Evolutionary conservation across 2,329 filamentous ascomycete species (phyloP).

Genomic region (Paracoccidioides brasiliensis): DNA sequence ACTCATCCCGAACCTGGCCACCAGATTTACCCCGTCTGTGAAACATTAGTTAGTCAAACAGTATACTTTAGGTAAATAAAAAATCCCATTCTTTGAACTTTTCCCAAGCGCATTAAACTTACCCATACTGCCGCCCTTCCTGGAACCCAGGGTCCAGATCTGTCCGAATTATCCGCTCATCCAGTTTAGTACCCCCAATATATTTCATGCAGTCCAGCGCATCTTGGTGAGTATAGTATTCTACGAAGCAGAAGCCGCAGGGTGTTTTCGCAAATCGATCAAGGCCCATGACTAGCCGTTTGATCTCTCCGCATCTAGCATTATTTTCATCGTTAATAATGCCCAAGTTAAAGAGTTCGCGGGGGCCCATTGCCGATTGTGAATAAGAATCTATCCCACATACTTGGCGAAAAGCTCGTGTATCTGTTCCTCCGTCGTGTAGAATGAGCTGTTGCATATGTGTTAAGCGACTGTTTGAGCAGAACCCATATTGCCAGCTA

Average conservation of each 20-base stretch:
- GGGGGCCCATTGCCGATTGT: neutral
- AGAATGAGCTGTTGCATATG: constrained; percentile 58
- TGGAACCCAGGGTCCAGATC: constrained; percentile 93
- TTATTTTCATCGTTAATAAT: constrained; percentile 4
- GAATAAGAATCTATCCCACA: constrained; percentile 8
- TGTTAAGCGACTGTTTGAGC: neutral
- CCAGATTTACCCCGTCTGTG: constrained; percentile 72
- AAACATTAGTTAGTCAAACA: constrained; percentile 11
- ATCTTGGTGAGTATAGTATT: constrained; percentile 97
- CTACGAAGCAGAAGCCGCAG: constrained; percentile 98
- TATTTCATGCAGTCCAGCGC: constrained; percentile 98
- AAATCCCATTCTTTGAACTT: neutral
- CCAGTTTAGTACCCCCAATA: constrained; percentile 91
- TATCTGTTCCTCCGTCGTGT: constrained; percentile 97
- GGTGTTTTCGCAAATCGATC: constrained; percentile 96
- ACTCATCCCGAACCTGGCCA: constrained; percentile 94
- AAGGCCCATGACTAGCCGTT: constrained; percentile 92
- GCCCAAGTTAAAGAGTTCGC: neutral
- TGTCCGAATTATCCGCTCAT: constrained; percentile 90
- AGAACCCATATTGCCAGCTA: neutral
- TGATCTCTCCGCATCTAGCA: constrained; percentile 74
- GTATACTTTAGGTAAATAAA: neutral
- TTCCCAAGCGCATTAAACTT: constrained; percentile 15
- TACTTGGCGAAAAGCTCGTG: constrained; percentile 90
- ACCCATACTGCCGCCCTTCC: constrained; percentile 89